Conservation (phyloP, 2,329 filamentous ascomycete genomes). For the Biscogniauxia marginata region DNA sequence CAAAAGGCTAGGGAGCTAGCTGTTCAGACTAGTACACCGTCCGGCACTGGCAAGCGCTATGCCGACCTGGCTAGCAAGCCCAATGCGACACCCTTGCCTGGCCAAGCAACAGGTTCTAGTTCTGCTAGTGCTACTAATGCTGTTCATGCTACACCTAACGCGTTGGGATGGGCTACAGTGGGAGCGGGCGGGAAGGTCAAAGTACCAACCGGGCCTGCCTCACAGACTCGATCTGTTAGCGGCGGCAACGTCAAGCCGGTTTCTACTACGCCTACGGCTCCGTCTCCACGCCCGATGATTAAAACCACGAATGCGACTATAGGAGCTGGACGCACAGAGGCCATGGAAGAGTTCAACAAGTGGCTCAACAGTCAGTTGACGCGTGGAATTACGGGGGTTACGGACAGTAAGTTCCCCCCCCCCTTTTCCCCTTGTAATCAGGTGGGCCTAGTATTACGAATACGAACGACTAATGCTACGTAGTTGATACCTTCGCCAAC, state of each 20-base stretch:
- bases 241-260: slow-evolving; percentile 42
- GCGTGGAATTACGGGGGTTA: slow-evolving; percentile 62
- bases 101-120: slow-evolving; percentile 38
- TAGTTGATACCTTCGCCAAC: slow-evolving; percentile 78
- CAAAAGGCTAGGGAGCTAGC: slow-evolving; percentile 61
- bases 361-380: slow-evolving; percentile 82
- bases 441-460: neutral
- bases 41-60: slow-evolving; percentile 76
- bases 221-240: slow-evolving; percentile 47
- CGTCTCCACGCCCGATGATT: slow-evolving; percentile 48
- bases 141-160: neutral
- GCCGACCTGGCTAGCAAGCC: slow-evolving; percentile 88
- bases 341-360: slow-evolving; percentile 90
- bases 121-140: slow-evolving; percentile 43
- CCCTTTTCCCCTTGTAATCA: neutral
- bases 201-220: slow-evolving; percentile 59
- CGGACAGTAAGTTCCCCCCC: slow-evolving; percentile 55
- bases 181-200: slow-evolving; percentile 93
- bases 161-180: slow-evolving; percentile 85
- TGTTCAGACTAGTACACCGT: slow-evolving; percentile 46
- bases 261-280: slow-evolving; percentile 36
- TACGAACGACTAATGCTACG: slow-evolving; percentile 1
- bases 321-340: slow-evolving; percentile 47
- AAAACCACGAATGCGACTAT: slow-evolving; percentile 51
- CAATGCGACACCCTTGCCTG: slow-evolving; percentile 36